Base-by-base conservation (phyloP, 768 basidiomycete genomes). In the Neoboletus brunneissimus region DNA sequence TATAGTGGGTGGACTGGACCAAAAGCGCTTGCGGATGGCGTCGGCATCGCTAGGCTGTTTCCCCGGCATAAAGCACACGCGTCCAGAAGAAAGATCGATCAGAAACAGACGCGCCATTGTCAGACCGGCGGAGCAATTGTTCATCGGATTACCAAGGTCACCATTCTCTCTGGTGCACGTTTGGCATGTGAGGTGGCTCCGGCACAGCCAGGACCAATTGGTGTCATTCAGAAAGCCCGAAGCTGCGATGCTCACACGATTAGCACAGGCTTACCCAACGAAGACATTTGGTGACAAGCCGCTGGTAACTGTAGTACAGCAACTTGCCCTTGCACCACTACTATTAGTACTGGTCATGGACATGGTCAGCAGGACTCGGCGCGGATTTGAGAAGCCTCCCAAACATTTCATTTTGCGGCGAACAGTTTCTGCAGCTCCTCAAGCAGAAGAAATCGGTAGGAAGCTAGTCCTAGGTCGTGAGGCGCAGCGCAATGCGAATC, bases 1-100 rank as follows among this genome's bases (percentile, higher is more conserved):
- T 58, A 59, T 25, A 27, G 7, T 29, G 23, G 27, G 49, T 35
- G 2, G 25, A 45, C 27, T 12, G 27, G n/a, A 27, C 44, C 1
- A 27, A 16, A 9, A 27, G 44, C 27, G 10, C 16, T 27, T 43
- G 42, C 1, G 10, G 40, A 40, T 10, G n/a, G 11, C 11, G 38
- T 20, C 38, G n/a, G n/a, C 38, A 40, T n/a, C 38, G 18, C 38
- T 4, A n/a, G 42, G 38, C 41, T 42, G 41, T 50, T 23, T 22
- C 7, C 25, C 38, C n/a, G 15, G 34, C 37, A 13, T 7, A 11
- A 32, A 25, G n/a, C n/a, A 6, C 10, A 20, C 27, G 48, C 4
- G 40, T 35, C 12, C 37, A 4, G 49, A 50, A 31, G 58, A 53
- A 49, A 31, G 27, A 27, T 48, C 55, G 44, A 51, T 62, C 49